Evolutionary conservation across 371 early-diverging fungal species (phyloP).

Genomic region (Antonospora locustae): DNA sequence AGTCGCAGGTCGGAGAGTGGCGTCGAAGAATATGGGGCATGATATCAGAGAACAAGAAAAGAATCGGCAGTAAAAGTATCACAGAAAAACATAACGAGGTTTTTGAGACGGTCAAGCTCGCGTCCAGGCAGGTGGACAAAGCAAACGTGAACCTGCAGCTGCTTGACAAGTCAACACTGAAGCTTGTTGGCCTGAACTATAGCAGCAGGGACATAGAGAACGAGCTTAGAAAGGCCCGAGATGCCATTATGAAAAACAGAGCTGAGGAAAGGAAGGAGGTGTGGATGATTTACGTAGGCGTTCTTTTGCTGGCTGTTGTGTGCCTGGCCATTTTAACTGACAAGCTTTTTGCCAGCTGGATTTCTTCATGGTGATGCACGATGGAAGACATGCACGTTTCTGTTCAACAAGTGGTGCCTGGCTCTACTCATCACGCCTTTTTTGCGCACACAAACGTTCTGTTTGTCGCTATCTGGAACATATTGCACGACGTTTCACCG

Average conservation of each 20-base stretch:
- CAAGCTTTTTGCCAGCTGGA: slow-evolving; percentile 11
- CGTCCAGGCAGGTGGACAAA: slow-evolving; percentile 42
- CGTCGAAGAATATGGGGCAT: too few species aligned
- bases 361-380: not conserved
- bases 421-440: too few species aligned
- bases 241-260: slow-evolving; percentile 23
- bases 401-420: too few species aligned
- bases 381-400: too few species aligned
- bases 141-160: slow-evolving; percentile 37
- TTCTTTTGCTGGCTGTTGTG: not conserved
- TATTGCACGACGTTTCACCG: too few species aligned
- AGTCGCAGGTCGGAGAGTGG: slow-evolving; percentile 11
- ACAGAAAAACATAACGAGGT: slow-evolving; percentile 6
- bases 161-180: slow-evolving; percentile 40
- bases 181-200: slow-evolving; percentile 42
- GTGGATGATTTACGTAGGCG: not conserved
- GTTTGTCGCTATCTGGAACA: too few species aligned
- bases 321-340: slow-evolving; percentile 12
- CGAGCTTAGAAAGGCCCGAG: slow-evolving; percentile 25
- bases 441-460: too few species aligned
- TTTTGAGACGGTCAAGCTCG: slow-evolving; percentile 36
- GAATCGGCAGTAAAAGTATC: not conserved
- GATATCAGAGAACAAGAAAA: not conserved
- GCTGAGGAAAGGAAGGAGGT: slow-evolving; percentile 27
- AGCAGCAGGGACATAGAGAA: slow-evolving; percentile 44